phyloP scores from a whole-genome alignment of 176 grass and related monocot genomes.

The Thalia dealbata region DNA sequence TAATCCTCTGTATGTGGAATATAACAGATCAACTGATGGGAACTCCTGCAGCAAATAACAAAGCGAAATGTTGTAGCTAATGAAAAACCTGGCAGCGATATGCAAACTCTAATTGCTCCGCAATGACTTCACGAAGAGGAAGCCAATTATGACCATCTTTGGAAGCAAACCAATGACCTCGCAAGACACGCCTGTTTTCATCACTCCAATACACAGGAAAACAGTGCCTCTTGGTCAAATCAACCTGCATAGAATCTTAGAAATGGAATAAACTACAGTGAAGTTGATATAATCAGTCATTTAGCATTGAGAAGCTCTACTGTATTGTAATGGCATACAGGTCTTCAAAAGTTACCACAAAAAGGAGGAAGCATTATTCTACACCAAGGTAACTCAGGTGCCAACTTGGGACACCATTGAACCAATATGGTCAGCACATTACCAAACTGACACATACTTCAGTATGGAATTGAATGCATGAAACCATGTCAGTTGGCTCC shows the following conservation, averaged over 20 bases:
- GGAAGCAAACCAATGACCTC: slow-evolving; percentile 82
- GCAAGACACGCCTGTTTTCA: slow-evolving; percentile 80
- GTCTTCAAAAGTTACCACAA: background rate
- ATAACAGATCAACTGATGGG: background rate
- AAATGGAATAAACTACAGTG: background rate
- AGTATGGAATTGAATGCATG: no score
- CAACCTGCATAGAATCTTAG: slow-evolving; percentile 38
- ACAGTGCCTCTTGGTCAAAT: slow-evolving; percentile 78
- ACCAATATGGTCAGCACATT: no score
- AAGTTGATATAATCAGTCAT: background rate
- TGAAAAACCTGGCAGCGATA: slow-evolving; percentile 50
- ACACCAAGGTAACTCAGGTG: no score
- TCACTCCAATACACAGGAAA: slow-evolving; percentile 98
- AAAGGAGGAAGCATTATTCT: background rate
- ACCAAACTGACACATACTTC: no score
- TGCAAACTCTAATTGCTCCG: slow-evolving; percentile 82
- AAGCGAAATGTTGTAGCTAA: background rate
- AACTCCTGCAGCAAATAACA: background rate
- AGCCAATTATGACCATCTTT: slow-evolving; percentile 91
- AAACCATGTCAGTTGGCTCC: no score
- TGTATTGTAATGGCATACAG: background rate
- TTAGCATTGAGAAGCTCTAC: background rate
- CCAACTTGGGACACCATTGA: no score
- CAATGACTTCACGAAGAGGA: slow-evolving; percentile 80
- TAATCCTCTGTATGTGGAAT: background rate